Percentiles rank a stretch among this genome's conserved stretches.
Evolutionary conservation across 2,329 filamentous ascomycete species (phyloP).

Genomic region (Fusarium verrucosum): DNA sequence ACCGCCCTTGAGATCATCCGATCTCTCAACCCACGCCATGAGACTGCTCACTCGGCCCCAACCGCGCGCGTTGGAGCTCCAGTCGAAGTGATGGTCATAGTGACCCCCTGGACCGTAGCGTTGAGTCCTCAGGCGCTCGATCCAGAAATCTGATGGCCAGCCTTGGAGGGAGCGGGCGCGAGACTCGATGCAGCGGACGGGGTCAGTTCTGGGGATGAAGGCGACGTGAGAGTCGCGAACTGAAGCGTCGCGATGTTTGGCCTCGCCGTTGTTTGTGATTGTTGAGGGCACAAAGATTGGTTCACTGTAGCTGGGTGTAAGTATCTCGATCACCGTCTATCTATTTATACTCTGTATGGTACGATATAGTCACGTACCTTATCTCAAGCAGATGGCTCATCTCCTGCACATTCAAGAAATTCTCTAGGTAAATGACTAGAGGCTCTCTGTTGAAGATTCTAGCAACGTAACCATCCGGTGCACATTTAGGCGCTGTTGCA

Average conservation of each 20-base stretch:
- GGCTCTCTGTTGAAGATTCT: slow-evolving; percentile 61
- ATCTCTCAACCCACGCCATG: slow-evolving; percentile 61
- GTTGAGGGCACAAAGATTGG: slow-evolving; percentile 62
- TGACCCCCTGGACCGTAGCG: slow-evolving; percentile 58
- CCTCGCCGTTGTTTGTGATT: slow-evolving; percentile 58
- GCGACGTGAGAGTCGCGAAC: slow-evolving; percentile 64
- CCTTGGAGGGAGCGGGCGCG: slow-evolving; percentile 60
- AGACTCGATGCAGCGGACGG: slow-evolving; percentile 58
- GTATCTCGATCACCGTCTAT: not conserved
- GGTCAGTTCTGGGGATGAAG: slow-evolving; percentile 57
- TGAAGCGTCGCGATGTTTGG: slow-evolving; percentile 52
- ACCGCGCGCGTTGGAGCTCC: slow-evolving; percentile 55
- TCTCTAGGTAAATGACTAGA: slow-evolving; percentile 63
- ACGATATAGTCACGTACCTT: slow-evolving; percentile 50
- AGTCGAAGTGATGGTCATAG: slow-evolving; percentile 65
- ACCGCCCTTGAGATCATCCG: slow-evolving; percentile 54
- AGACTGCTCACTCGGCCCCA: slow-evolving; percentile 63
- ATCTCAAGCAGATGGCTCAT: slow-evolving; percentile 59
- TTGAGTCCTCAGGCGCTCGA: slow-evolving; percentile 63
- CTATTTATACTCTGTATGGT: not conserved
- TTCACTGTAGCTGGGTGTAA: slow-evolving; percentile 49
- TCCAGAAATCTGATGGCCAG: slow-evolving; percentile 62
- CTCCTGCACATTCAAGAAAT: slow-evolving; percentile 58
- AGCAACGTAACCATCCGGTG: slow-evolving; percentile 55
- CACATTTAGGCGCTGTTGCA: slow-evolving; percentile 51